A percentile compares a stretch with the other conserved stretches of the same genome.
Conservation (phyloP, 1,139 yeast species). For the Taiozyma sp. region DNA sequence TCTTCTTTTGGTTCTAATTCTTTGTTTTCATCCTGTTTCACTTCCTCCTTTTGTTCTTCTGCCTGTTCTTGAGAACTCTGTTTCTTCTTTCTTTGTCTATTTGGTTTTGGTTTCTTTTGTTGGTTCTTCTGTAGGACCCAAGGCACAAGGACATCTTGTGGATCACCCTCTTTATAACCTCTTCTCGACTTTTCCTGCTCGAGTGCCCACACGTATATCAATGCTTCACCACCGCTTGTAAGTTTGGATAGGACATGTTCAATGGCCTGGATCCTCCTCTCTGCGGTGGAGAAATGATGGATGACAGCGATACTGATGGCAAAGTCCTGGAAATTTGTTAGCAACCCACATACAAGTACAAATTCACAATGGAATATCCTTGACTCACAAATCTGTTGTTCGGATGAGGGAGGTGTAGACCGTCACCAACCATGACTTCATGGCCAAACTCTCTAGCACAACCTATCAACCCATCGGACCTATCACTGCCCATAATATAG, state of each 20-base stretch:
- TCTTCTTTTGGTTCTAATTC: conserved; percentile 1
- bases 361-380: no score
- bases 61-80: conserved; percentile 24
- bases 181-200: conserved; percentile 72
- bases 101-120: conserved; percentile 10
- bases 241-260: conserved; percentile 59
- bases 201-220: conserved; percentile 94
- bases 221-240: conserved; percentile 56
- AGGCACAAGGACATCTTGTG: conserved; percentile 91
- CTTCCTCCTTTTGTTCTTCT: conserved; percentile 18
- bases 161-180: conserved; percentile 41
- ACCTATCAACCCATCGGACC: conserved; percentile 69
- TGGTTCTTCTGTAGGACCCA: conserved; percentile 58
- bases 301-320: conserved; percentile 95
- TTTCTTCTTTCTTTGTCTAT: conserved; percentile 32
- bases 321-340: conserved; percentile 45
- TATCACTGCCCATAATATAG: conserved; percentile 74
- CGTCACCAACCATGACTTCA: conserved; percentile 68
- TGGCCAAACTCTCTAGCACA: conserved; percentile 59
- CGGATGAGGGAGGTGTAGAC: conserved; percentile 61
- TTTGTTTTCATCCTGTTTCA: conserved; percentile 20
- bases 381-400: conserved; percentile 35
- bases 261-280: conserved; percentile 74
- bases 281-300: conserved; percentile 88
- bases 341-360: background rate